Base-by-base conservation (phyloP, 768 basidiomycete genomes). In the Polyporus arcularius region DNA sequence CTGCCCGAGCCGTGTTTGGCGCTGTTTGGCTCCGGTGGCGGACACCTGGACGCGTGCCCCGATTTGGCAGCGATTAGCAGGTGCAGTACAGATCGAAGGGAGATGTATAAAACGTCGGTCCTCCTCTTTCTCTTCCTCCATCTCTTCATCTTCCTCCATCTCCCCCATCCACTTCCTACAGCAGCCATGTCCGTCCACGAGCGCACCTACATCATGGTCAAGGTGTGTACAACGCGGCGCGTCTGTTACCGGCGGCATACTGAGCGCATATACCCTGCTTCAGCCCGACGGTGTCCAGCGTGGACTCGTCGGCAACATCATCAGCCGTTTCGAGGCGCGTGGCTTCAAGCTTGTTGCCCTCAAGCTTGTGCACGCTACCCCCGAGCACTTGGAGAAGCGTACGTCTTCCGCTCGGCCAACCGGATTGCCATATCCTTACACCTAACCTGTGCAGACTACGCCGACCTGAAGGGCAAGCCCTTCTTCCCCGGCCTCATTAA, bases 151-250 rank as follows among this genome's bases (percentile, higher is more conserved):
- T 67, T 68, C 72, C 63, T 67, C 67, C 69, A 67, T 72, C 67
- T 65, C 51, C 58, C 55, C 53, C 68, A 61, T 54, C 66, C 65
- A 28, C 57, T 56, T 38, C 61, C 55, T 71, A 67, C 64, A 67
- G 53, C 71, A 65, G 75, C 68, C 74, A 90, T 90, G 89, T 88
- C 92, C 68, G 76, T 77, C 73, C 70, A 66, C 55, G 95, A 98
- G 75, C 94, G 93, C 77, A 96, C 96, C 77, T 98, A 96, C 82
- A 98, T 98, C 83, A 98, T 98, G 96, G 85, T 98, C 89, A 99
- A 98, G 94, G 93, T 88, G 56, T 49, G 71, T 68, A 46, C 18
- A 21, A 40, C 31, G 53, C 61, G 57, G 57, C 53, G 53, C 43
- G 18, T 31, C 50, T 26, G 49, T 15, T 47, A 26, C 28, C 56